Percentiles rank a stretch among this genome's conserved stretches.
Evolutionary conservation across 345 rosid species (phyloP).

Genomic region (Lenwebbia sp.): DNA sequence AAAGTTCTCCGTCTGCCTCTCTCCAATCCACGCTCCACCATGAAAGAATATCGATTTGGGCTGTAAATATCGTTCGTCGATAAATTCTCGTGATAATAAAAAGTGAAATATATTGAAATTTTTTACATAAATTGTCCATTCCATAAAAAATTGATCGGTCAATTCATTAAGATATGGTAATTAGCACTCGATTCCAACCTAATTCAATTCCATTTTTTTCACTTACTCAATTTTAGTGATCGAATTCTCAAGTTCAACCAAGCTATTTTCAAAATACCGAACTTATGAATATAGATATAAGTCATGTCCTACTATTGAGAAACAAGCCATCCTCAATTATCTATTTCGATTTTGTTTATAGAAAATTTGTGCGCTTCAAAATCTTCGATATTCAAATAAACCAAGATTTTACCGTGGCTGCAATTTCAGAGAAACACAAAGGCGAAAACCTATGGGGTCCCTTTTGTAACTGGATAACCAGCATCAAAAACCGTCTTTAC

Average conservation of each 20-base stretch:
- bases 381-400: not conserved
- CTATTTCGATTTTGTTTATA: not conserved
- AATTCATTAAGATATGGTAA: not conserved
- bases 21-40: not conserved
- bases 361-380: not conserved
- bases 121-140: not conserved
- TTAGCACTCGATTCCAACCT: not conserved
- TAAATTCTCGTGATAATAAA: not conserved
- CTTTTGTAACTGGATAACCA: not conserved
- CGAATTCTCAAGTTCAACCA: fast-evolving
- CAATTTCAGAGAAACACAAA: not conserved
- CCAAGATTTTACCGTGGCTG: not conserved
- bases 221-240: not conserved
- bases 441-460: not conserved
- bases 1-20: not conserved
- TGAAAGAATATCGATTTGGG: not conserved
- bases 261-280: too few species aligned
- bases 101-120: not conserved
- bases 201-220: not conserved
- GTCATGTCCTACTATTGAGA: not conserved
- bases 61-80: not conserved
- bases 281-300: not conserved
- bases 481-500: not conserved
- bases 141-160: not conserved
- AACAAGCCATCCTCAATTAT: not conserved